Evolutionary conservation across 2,329 filamentous ascomycete genomes (phyloP).

Genomic region (Thielaviopsis punctulata): DNA sequence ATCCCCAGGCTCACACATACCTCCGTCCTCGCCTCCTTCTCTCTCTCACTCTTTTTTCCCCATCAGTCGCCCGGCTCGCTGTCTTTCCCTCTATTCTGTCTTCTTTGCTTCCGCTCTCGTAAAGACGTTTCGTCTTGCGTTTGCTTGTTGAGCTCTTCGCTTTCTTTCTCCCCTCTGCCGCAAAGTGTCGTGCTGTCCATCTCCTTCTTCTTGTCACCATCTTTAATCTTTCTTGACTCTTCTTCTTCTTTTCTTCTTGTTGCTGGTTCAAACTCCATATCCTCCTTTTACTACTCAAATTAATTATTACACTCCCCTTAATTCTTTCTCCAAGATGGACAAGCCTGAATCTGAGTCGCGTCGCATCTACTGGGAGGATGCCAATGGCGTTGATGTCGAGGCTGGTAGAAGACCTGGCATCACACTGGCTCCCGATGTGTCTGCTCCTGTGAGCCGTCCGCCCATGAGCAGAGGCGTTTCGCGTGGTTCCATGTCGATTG

Average conservation of each 20-base stretch:
- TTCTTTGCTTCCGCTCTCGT: constrained; percentile 1
- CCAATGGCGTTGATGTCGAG: constrained; percentile 9
- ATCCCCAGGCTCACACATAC: neutral
- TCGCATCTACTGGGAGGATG: constrained; percentile 5
- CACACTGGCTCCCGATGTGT: neutral
- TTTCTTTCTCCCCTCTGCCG: too few species aligned
- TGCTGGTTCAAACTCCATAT: neutral
- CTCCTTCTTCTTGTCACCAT: neutral
- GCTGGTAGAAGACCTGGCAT: constrained; percentile 5
- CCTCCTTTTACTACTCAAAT: neutral
- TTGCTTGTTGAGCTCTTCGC: constrained; percentile 4
- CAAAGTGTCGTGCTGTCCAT: too few species aligned
- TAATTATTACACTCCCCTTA: neutral
- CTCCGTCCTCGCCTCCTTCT: neutral
- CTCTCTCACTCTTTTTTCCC: neutral
- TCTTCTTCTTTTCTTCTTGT: neutral
- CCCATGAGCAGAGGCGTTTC: constrained; percentile 9
- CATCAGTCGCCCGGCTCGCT: constrained; percentile 1
- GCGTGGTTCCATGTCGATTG: constrained; percentile 12
- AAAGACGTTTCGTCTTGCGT: constrained; percentile 10
- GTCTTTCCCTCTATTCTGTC: constrained; percentile 5
- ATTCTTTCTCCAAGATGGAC: constrained; percentile 2
- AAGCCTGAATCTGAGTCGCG: constrained; percentile 2
- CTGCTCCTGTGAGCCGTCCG: constrained; percentile 6
- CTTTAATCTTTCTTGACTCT: neutral